Evolutionary conservation across 495 filamentous ascomycete genomes (phyloP).

Genomic region (Penicillium chermesinum): DNA sequence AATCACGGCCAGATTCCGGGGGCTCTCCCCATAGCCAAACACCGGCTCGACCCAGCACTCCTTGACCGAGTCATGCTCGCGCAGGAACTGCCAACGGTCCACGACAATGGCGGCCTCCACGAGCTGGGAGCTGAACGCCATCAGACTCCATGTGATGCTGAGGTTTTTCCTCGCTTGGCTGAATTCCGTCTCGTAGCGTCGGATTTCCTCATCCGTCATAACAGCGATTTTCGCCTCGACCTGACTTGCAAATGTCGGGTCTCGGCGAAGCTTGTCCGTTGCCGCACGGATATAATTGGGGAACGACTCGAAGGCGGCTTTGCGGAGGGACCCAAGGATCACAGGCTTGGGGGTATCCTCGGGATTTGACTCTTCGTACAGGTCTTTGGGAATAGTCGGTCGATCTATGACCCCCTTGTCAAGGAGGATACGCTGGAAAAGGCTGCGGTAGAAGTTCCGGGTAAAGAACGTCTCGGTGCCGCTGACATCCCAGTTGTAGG

Average conservation of each 20-base stretch:
- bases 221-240: constrained; percentile 55
- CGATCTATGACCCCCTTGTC: constrained; percentile 68
- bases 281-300: constrained; percentile 74
- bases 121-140: constrained; percentile 88
- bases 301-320: constrained; percentile 74
- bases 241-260: constrained; percentile 50
- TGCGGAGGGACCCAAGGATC: constrained; percentile 79
- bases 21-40: constrained; percentile 86
- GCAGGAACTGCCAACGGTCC: constrained; percentile 86
- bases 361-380: constrained; percentile 25
- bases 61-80: constrained; percentile 61
- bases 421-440: constrained; percentile 84
- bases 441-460: constrained; percentile 86
- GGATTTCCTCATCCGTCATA: constrained; percentile 69
- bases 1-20: constrained; percentile 82
- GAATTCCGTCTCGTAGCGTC: constrained; percentile 60
- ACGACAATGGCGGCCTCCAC: constrained; percentile 87
- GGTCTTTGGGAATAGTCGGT: constrained; percentile 36
- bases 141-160: constrained; percentile 82
- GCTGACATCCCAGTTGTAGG: constrained; percentile 76
- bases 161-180: constrained; percentile 69
- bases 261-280: constrained; percentile 60
- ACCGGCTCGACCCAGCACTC: constrained; percentile 88
- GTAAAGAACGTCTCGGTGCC: constrained; percentile 88
- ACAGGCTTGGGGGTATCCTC: constrained; percentile 37